These are phyloP conservation scores for Cyberlindnera petersonii DNA, from an alignment of 805 yeast species.

Conservation along the genomic window DNA sequence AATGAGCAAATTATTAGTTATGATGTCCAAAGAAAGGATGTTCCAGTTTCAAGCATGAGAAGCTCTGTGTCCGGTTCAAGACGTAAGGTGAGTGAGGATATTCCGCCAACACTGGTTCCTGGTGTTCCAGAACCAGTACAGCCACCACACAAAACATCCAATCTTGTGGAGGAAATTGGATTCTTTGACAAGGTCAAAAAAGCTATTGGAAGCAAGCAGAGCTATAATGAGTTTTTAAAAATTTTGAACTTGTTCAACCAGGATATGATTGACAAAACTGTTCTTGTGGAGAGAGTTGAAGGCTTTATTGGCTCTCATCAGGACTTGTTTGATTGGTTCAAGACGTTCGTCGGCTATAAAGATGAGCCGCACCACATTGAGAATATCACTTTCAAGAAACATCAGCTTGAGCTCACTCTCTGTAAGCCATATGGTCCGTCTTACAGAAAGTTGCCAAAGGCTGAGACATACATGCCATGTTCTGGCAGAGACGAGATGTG, in stretches of 20 bases:
- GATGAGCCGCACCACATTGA: constrained; percentile 85
- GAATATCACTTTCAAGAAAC: constrained; percentile 82
- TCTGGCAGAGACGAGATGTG: constrained; percentile 99
- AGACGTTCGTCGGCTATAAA: constrained; percentile 82
- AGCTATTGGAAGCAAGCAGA: constrained; percentile 80
- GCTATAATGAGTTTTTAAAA: constrained; percentile 89
- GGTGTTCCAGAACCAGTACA: constrained; percentile 81
- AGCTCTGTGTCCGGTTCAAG: constrained; percentile 25
- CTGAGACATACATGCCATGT: constrained; percentile 95
- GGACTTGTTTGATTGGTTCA: constrained; percentile 88
- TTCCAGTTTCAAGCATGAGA: constrained; percentile 36
- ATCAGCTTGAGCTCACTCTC: constrained; percentile 79
- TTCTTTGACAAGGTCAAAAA: constrained; percentile 92
- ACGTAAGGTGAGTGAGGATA: constrained; percentile 30
- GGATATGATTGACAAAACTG: constrained; percentile 79
- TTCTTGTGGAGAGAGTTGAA: constrained; percentile 79
- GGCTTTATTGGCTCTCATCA: constrained; percentile 77
- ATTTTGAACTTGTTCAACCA: constrained; percentile 83
- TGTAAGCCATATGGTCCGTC: constrained; percentile 96
- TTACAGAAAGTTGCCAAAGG: constrained; percentile 85
- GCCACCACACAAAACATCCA: constrained; percentile 51
- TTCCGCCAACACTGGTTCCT: constrained; percentile 70
- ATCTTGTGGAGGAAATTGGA: constrained; percentile 76
- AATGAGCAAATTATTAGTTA: constrained; percentile 13
- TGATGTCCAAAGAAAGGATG: constrained; percentile 26